These are phyloP conservation scores for Cardamine chenopodiifolia DNA, from an alignment of 345 rosid species.

Conservation along the genomic window DNA sequence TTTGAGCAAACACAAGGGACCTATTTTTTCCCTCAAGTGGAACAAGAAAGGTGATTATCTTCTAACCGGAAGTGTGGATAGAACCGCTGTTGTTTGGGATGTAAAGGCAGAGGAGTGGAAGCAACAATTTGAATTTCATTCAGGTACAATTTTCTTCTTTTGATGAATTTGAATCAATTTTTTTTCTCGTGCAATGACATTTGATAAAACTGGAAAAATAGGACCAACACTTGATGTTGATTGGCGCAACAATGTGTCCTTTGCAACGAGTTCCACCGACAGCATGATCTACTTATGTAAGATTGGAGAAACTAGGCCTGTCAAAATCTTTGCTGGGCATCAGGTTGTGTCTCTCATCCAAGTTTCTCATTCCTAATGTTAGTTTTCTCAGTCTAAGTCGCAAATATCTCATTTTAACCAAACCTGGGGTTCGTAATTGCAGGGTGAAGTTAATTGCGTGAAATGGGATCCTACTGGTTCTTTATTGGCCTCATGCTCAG, in stretches of 20 bases:
- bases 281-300: conserved; percentile 91
- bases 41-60: conserved; percentile 99
- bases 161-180: neutral
- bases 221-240: conserved; percentile 99
- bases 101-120: conserved; percentile 92
- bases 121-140: conserved; percentile 92
- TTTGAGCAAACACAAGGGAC: conserved; percentile 91
- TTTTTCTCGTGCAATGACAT: neutral
- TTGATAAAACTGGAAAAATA: conserved; percentile 32
- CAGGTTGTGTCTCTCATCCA: conserved; percentile 57
- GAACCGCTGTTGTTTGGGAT: conserved; percentile 98
- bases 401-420: conserved; percentile 25
- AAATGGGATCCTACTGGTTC: conserved; percentile 99
- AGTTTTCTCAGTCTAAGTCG: conserved; percentile 9
- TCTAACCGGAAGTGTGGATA: conserved; percentile 96
- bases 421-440: conserved; percentile 41
- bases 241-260: conserved; percentile 95
- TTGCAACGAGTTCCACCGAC: conserved; percentile 97
- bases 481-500: conserved; percentile 95
- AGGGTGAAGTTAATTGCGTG: conserved; percentile 99
- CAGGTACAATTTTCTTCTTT: conserved; percentile 51
- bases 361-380: conserved; percentile 8
- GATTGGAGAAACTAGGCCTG: conserved; percentile 81
- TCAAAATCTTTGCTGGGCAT: conserved; percentile 87
- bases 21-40: conserved; percentile 99